Evolutionary conservation across 306 rosid species (phyloP).

Genomic region (Hippophae rhamnoides): DNA sequence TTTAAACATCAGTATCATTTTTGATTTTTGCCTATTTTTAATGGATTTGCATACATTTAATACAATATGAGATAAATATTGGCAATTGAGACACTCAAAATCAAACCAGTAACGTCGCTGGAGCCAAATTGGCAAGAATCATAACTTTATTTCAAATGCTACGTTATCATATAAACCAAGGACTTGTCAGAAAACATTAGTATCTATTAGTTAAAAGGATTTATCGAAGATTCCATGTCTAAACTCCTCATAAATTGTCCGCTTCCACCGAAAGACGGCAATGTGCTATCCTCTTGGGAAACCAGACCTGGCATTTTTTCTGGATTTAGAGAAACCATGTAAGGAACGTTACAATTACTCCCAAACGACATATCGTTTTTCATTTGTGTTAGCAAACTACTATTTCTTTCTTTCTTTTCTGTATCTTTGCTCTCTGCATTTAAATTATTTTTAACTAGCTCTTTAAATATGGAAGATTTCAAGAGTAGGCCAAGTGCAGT

Average conservation of each 20-base stretch:
- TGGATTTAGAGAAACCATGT: slow-evolving; percentile 15
- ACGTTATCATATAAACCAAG: too few species aligned
- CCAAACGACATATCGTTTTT: slow-evolving; percentile 18
- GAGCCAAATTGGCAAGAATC: too few species aligned
- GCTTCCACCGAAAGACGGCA: slow-evolving; percentile 26
- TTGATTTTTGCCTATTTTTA: too few species aligned
- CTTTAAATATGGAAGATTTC: slow-evolving; percentile 59
- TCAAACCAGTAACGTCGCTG: too few species aligned
- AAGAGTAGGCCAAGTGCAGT: slow-evolving; percentile 72
- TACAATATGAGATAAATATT: too few species aligned
- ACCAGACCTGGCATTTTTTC: slow-evolving; percentile 29
- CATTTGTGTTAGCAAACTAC: slow-evolving; percentile 11
- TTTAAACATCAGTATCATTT: too few species aligned
- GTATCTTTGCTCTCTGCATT: slow-evolving; percentile 21
- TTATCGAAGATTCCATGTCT: slow-evolving; percentile 20
- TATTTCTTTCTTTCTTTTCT: slow-evolving; percentile 26
- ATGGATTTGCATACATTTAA: too few species aligned
- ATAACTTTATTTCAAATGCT: too few species aligned
- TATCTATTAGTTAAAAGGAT: slow-evolving; percentile 12
- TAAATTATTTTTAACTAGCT: slow-evolving; percentile 48
- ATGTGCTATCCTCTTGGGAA: slow-evolving; percentile 32
- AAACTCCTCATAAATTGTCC: slow-evolving; percentile 31
- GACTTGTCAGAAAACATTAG: background rate
- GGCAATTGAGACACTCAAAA: too few species aligned
- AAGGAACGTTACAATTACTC: slow-evolving; percentile 15